A percentile compares a stretch with the other conserved stretches of the same genome.
Evolutionary conservation across 192 early-diverging fungal genomes (phyloP).

Genomic region (Funneliformis mosseae): DNA sequence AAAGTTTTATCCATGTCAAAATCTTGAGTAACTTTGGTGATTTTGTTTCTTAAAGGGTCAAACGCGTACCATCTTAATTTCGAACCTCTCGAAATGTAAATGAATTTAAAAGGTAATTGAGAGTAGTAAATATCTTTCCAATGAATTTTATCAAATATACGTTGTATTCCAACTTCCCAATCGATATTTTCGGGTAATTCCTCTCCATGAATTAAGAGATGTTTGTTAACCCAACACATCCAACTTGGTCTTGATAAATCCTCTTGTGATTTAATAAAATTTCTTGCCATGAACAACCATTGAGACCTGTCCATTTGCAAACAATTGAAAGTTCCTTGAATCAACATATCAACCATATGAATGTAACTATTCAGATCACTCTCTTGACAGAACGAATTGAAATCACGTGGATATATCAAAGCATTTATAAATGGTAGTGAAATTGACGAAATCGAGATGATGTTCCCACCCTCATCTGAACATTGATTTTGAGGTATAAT

Average conservation of each 20-base stretch:
- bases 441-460: neutral
- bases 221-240: conserved; percentile 19
- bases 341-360: neutral
- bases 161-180: neutral
- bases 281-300: conserved; percentile 4
- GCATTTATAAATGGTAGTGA: conserved; percentile 9
- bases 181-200: neutral
- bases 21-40: neutral
- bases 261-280: conserved; percentile 1
- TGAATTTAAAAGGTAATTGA: conserved; percentile 15
- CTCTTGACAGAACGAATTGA: neutral
- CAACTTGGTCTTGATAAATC: conserved; percentile 5
- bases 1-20: conserved; percentile 7
- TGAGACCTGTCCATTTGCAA: neutral
- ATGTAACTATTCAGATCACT: neutral
- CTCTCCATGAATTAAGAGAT: neutral
- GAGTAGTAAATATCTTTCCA: conserved; percentile 15
- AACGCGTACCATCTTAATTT: neutral
- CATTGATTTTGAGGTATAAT: conserved; percentile 7
- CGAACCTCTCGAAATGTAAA: conserved; percentile 18
- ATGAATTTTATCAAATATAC: neutral
- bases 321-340: conserved; percentile 11
- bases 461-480: neutral
- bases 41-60: neutral
- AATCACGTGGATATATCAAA: neutral